Percentiles rank a stretch among this genome's conserved stretches.
These are phyloP conservation scores for Cryptococcus maquisensis DNA, from an alignment of 1,284 basidiomycete genomes.

Conservation along the genomic window DNA sequence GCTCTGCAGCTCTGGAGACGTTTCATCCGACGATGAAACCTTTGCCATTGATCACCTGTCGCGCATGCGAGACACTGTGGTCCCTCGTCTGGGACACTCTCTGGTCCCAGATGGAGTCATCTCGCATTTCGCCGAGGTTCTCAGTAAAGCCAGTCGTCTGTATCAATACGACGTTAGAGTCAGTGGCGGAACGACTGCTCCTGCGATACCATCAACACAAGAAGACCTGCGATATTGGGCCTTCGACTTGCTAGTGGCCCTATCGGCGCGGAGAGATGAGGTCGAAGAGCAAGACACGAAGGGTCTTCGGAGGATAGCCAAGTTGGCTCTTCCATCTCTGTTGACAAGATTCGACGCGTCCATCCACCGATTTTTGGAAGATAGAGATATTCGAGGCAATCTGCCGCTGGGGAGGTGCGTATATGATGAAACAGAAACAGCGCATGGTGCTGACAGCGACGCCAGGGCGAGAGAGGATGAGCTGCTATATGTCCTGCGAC, in stretches of 20 bases:
- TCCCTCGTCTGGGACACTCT: constrained; percentile 66
- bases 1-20: constrained; percentile 54
- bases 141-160: constrained; percentile 71
- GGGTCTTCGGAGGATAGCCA: constrained; percentile 52
- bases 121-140: constrained; percentile 62
- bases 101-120: constrained; percentile 72
- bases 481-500: constrained; percentile 73
- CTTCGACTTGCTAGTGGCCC: constrained; percentile 72
- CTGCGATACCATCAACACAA: constrained; percentile 56
- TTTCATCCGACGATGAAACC: constrained; percentile 74
- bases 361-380: constrained; percentile 70
- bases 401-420: constrained; percentile 76
- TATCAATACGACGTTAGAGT: constrained; percentile 49
- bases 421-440: constrained; percentile 4
- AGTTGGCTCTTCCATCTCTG: constrained; percentile 64
- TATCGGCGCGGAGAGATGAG: neutral
- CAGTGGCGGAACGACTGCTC: constrained; percentile 31
- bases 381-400: constrained; percentile 72
- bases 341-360: constrained; percentile 67
- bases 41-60: constrained; percentile 80
- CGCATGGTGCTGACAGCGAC: constrained; percentile 53
- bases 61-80: constrained; percentile 70
- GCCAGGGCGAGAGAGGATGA: constrained; percentile 80
- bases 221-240: constrained; percentile 93
- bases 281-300: neutral